Evolutionary conservation across 768 basidiomycete genomes (phyloP).

Genomic region (Omphalotus guepiniiformis): DNA sequence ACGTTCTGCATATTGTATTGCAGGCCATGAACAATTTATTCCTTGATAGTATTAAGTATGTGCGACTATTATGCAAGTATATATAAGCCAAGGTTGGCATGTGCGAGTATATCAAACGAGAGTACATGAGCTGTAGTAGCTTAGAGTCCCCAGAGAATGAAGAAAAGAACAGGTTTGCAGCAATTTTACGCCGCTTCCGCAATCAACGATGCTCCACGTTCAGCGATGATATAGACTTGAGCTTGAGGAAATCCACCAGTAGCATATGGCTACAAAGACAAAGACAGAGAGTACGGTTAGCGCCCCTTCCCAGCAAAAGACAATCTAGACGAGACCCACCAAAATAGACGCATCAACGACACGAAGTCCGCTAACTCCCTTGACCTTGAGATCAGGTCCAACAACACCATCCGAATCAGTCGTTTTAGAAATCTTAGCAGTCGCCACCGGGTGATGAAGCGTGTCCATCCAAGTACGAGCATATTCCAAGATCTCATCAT

Average conservation of each 20-base stretch:
- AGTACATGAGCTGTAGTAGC: too few relatives aligned
- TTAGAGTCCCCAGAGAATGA: too few relatives aligned
- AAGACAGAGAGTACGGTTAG: background rate
- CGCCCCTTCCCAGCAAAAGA: background rate
- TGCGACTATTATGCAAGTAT: too few relatives aligned
- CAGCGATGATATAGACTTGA: slow-evolving; percentile 8
- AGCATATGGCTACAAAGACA: slow-evolving; percentile 7
- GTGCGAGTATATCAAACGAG: too few relatives aligned
- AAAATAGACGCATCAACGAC: slow-evolving; percentile 36
- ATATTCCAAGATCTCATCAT: slow-evolving; percentile 21
- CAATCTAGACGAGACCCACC: slow-evolving; percentile 15
- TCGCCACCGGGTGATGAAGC: slow-evolving; percentile 26
- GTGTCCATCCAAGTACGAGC: slow-evolving; percentile 17
- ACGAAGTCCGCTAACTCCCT: slow-evolving; percentile 28
- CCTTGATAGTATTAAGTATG: too few relatives aligned
- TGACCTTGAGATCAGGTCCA: slow-evolving; percentile 30
- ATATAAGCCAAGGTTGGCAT: too few relatives aligned
- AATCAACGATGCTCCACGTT: slow-evolving; percentile 6
- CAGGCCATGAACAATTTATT: too few relatives aligned
- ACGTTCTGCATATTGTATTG: too few relatives aligned
- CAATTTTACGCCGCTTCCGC: too few relatives aligned
- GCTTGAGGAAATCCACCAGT: background rate
- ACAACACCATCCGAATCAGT: slow-evolving; percentile 27
- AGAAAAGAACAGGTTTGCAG: too few relatives aligned
- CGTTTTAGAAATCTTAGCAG: slow-evolving; percentile 24